phyloP scores from a whole-genome alignment of 768 basidiomycete genomes.

The Fomitopsis pulvina region DNA sequence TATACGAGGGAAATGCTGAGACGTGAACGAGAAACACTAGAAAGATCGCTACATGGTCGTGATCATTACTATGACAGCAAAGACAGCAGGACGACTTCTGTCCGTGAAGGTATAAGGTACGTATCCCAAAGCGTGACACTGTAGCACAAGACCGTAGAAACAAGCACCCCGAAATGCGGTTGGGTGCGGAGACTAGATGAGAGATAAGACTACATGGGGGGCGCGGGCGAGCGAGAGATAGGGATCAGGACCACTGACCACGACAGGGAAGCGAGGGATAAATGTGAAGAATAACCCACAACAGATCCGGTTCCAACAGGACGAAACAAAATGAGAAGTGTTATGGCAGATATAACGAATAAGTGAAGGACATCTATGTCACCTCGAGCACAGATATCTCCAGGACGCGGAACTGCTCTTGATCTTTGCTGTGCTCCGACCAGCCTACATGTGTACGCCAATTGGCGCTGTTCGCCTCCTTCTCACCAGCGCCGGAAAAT shows the following conservation, averaged over 20 bases:
- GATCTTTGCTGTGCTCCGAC: constrained; percentile 75
- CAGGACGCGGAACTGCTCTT: constrained; percentile 66
- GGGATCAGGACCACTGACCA: neutral
- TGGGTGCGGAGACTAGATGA: constrained; percentile 9
- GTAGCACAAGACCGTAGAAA: neutral
- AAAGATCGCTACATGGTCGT: constrained; percentile 12
- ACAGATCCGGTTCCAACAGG: neutral
- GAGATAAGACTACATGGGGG: constrained; percentile 15
- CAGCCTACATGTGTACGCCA: constrained; percentile 79
- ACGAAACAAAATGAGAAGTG: too few relatives aligned
- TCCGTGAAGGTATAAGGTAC: constrained; percentile 12
- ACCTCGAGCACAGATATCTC: constrained; percentile 78
- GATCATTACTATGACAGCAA: constrained; percentile 19
- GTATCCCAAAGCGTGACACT: constrained; percentile 7
- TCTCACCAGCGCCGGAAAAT: constrained; percentile 77
- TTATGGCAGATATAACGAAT: neutral
- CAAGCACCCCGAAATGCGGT: neutral
- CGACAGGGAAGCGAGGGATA: neutral
- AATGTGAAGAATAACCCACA: neutral
- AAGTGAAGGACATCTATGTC: constrained; percentile 12
- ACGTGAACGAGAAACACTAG: neutral
- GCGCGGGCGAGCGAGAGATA: neutral
- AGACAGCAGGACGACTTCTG: constrained; percentile 15
- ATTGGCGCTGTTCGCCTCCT: constrained; percentile 75
- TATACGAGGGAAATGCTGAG: neutral